A percentile compares a stretch with the other conserved stretches of the same genome.
These are phyloP conservation scores for Globisporangium irregulare DNA, from an alignment of 352 stramenopile species.

Conservation along the genomic window DNA sequence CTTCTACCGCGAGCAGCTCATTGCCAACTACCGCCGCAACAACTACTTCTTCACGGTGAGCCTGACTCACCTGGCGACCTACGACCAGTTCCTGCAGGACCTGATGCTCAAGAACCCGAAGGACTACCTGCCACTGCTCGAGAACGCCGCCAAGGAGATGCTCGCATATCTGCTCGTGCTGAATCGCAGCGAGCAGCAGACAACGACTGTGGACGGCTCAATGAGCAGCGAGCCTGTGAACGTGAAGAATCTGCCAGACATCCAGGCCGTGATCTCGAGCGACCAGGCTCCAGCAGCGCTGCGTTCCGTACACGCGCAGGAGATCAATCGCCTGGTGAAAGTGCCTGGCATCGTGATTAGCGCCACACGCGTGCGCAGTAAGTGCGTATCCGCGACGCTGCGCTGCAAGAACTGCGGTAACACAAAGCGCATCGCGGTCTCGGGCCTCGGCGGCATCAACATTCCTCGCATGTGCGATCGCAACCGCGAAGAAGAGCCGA, in stretches of 20 bases:
- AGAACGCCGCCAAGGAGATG: constrained; percentile 83
- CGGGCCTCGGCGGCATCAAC: constrained; percentile 64
- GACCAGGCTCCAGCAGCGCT: constrained; percentile 70
- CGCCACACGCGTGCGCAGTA: constrained; percentile 90
- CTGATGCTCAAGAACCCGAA: constrained; percentile 82
- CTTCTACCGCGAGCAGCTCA: constrained; percentile 88
- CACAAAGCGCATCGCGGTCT: constrained; percentile 59
- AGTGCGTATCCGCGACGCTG: constrained; percentile 90
- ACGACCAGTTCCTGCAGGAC: constrained; percentile 85
- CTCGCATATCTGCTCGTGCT: constrained; percentile 60
- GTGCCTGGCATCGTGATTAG: constrained; percentile 97
- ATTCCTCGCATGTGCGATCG: constrained; percentile 86
- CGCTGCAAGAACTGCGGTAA: constrained; percentile 88
- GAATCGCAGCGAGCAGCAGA: constrained; percentile 36
- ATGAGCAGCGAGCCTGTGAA: constrained; percentile 19
- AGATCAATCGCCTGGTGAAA: constrained; percentile 90
- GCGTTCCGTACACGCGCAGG: constrained; percentile 81
- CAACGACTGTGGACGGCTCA: constrained; percentile 21
- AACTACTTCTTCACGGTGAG: constrained; percentile 81
- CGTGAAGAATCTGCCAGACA: constrained; percentile 54
- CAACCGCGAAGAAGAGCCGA: constrained; percentile 48
- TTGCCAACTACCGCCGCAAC: constrained; percentile 78
- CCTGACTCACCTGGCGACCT: constrained; percentile 80
- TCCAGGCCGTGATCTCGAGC: constrained; percentile 82
- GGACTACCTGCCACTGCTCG: constrained; percentile 81